Evolutionary conservation across 139 green algal genomes (phyloP).

Genomic region (Astrephomene gubernaculifera): DNA sequence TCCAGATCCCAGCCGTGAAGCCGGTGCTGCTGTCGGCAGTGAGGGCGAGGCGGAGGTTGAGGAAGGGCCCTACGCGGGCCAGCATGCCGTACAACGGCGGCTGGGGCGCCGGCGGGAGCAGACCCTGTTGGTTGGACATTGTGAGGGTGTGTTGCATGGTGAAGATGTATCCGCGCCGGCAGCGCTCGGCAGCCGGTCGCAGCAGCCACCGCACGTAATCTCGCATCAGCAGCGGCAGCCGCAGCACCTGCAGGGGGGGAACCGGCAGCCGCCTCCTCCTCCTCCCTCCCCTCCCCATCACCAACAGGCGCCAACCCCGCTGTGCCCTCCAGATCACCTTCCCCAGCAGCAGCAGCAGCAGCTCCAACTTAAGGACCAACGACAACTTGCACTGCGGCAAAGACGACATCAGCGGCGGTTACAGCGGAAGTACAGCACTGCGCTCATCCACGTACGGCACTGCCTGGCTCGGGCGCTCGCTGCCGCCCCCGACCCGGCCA

Average conservation of each 20-base stretch:
- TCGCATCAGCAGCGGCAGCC: too few relatives aligned
- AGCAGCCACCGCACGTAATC: too few relatives aligned
- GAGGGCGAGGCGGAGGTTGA: neutral
- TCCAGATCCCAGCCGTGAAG: too few relatives aligned
- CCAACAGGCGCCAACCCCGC: neutral
- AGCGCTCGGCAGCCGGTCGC: too few relatives aligned
- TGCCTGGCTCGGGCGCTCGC: conserved; percentile 8
- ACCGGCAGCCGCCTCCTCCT: neutral
- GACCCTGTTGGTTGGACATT: too few relatives aligned
- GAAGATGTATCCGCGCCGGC: too few relatives aligned
- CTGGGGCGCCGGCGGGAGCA: neutral
- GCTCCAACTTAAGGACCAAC: neutral
- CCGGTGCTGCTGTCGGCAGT: too few relatives aligned
- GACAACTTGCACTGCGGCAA: neutral
- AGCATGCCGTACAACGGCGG: neutral
- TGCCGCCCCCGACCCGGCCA: neutral
- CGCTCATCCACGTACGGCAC: conserved; percentile 12
- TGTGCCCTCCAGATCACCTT: neutral
- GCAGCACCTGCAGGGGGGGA: too few relatives aligned
- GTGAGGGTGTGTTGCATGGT: too few relatives aligned
- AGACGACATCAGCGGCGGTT: neutral
- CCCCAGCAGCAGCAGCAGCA: neutral
- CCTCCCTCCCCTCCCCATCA: neutral
- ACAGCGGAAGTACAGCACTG: neutral
- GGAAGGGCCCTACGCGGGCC: neutral